Conservation (phyloP, 176 grass and related monocot genomes). For the Oryza officinalis region DNA sequence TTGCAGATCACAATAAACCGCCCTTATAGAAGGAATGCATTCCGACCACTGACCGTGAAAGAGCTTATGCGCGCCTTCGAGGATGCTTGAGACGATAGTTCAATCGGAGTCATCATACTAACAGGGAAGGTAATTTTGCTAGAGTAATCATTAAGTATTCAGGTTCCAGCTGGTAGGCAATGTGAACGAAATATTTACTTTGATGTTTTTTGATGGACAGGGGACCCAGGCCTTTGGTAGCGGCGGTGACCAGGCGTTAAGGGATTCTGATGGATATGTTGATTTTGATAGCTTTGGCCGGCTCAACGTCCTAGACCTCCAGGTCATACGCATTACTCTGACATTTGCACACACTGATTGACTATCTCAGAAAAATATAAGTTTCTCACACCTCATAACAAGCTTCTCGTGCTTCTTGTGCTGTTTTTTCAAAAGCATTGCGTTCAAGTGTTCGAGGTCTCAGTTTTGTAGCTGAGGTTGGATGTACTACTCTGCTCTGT, state of each 20-base stretch:
- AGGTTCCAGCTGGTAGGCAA: background rate
- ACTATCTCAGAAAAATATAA: background rate
- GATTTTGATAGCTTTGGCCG: slow-evolving; percentile 94
- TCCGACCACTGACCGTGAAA: slow-evolving; percentile 89
- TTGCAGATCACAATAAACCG: slow-evolving; percentile 91
- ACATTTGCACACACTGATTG: background rate
- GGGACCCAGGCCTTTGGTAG: slow-evolving; percentile 87
- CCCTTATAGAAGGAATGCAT: slow-evolving; percentile 85
- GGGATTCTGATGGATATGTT: slow-evolving; percentile 80
- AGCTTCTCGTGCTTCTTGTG: background rate
- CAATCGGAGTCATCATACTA: slow-evolving; percentile 81
- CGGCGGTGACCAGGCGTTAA: no score
- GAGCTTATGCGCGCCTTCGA: slow-evolving; percentile 90
- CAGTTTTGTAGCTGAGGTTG: background rate
- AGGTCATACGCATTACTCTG: slow-evolving; percentile 39
- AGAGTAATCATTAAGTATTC: no score
- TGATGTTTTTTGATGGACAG: slow-evolving; percentile 41
- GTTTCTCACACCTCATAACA: background rate
- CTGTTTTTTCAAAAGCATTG: background rate
- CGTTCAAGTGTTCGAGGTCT: background rate
- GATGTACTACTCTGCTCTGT: background rate
- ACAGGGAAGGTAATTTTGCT: no score
- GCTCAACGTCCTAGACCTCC: slow-evolving; percentile 94
- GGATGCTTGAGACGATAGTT: slow-evolving; percentile 80
- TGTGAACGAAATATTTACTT: background rate